These are phyloP conservation scores for Neofusicoccum sp. DNA, from an alignment of 2,329 filamentous ascomycete genomes.

Conservation along the genomic window DNA sequence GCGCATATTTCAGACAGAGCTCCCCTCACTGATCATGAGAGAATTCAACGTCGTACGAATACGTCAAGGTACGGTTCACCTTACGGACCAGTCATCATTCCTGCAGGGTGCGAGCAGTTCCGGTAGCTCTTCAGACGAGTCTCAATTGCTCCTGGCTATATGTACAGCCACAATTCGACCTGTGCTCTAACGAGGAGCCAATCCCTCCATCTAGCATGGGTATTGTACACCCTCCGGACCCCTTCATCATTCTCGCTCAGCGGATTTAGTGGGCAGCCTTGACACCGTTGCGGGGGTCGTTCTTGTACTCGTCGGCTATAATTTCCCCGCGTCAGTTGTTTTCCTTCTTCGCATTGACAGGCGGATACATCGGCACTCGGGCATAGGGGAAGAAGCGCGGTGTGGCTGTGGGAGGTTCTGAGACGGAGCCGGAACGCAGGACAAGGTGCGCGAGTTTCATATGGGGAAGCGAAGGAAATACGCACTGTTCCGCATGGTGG, in stretches of 20 bases:
- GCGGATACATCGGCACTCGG: not conserved
- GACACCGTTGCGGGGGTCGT: constrained; percentile 84
- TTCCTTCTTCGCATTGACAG: not conserved
- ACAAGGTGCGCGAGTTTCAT: not conserved
- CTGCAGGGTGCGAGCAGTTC: not conserved
- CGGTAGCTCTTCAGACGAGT: not conserved
- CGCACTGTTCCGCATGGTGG: constrained; percentile 75
- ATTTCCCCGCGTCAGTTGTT: not conserved
- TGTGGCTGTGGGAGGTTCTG: not conserved
- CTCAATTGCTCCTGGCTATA: constrained; percentile 10
- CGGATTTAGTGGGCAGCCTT: constrained; percentile 25
- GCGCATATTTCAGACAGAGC: no score
- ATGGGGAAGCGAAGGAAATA: constrained; percentile 26
- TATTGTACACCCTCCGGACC: constrained; percentile 2
- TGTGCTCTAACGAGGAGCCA: not conserved
- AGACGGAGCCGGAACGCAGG: not conserved
- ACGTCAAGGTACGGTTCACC: not conserved
- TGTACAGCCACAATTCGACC: constrained; percentile 7
- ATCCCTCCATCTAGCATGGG: constrained; percentile 6
- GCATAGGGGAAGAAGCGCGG: not conserved
- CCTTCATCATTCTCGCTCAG: not conserved
- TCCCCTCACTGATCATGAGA: no score
- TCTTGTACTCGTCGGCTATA: constrained; percentile 89
- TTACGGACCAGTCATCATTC: not conserved
- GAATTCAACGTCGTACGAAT: no score